Conservation (phyloP, 306 rosid genomes). For the Arachis hypogaea region DNA sequence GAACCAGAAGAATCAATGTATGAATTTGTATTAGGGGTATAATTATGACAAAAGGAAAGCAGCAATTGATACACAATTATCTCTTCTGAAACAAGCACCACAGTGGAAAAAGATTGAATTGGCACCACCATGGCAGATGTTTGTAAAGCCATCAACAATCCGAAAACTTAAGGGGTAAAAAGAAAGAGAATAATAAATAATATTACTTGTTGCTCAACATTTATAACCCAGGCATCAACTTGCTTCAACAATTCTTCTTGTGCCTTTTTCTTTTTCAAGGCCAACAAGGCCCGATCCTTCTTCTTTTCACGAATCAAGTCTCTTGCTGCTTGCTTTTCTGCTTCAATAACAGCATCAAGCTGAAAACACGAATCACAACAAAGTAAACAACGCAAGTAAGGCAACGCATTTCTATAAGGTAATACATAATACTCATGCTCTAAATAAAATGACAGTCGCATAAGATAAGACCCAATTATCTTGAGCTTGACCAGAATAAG, state of each 20-base stretch:
- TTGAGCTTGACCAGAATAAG: conserved; percentile 2
- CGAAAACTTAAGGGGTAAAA: conserved; percentile 19
- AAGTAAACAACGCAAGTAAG: conserved; percentile 23
- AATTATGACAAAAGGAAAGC: conserved; percentile 24
- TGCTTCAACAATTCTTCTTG: conserved; percentile 96
- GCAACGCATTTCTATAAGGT: background rate
- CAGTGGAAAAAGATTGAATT: background rate
- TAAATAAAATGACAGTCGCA: conserved; percentile 1
- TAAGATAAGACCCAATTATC: conserved; percentile 6
- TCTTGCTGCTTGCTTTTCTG: conserved; percentile 92
- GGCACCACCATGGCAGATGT: conserved; percentile 11
- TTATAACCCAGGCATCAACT: conserved; percentile 92
- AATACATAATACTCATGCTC: conserved; percentile 20
- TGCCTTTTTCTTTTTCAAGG: conserved; percentile 82
- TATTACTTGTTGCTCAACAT: conserved; percentile 94
- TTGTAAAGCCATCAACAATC: conserved; percentile 35
- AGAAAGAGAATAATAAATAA: background rate
- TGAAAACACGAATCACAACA: conserved; percentile 39
- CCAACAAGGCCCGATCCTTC: conserved; percentile 90
- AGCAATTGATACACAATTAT: background rate
- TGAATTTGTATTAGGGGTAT: conserved; percentile 5
- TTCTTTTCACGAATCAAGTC: conserved; percentile 89
- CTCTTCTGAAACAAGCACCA: conserved; percentile 16
- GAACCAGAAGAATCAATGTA: conserved; percentile 41
- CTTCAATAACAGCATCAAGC: conserved; percentile 97